Conservation (phyloP, 2,329 filamentous ascomycete genomes). For the Penicillium hesseltinei region DNA sequence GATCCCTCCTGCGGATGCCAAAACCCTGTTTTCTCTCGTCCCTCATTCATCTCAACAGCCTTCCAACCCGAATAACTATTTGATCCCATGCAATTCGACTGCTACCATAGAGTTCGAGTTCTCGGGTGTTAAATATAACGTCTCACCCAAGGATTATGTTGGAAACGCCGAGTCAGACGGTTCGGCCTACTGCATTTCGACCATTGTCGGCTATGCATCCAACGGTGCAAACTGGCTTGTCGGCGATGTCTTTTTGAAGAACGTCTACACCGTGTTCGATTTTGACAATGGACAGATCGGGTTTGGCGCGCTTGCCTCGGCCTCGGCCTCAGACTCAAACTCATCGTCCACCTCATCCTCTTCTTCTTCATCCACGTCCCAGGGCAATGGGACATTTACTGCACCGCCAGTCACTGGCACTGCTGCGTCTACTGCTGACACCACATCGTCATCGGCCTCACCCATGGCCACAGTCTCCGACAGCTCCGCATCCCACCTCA, state of each 20-base stretch:
- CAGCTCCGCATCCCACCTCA: constrained; percentile 15
- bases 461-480: constrained; percentile 2
- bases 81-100: constrained; percentile 69
- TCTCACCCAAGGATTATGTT: constrained; percentile 72
- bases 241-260: constrained; percentile 83
- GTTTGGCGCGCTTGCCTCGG: constrained; percentile 26
- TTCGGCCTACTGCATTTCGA: constrained; percentile 56
- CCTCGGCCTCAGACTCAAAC: not conserved
- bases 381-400: constrained; percentile 19
- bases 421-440: not conserved
- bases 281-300: constrained; percentile 55
- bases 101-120: constrained; percentile 64
- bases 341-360: not conserved
- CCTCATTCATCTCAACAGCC: constrained; percentile 55
- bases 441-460: constrained; percentile 11
- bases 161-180: constrained; percentile 30
- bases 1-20: constrained; percentile 65
- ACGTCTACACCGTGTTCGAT: constrained; percentile 85
- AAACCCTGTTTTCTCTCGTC: constrained; percentile 65
- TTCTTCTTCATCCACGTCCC: not conserved
- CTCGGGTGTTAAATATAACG: constrained; percentile 63
- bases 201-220: constrained; percentile 70
- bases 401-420: constrained; percentile 12
- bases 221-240: constrained; percentile 70
- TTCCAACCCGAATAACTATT: constrained; percentile 55